Evolutionary conservation across 495 filamentous ascomycete genomes (phyloP), one percentile per base, ranked within the genome.

Genomic region (Cetradonia linearis): DNA sequence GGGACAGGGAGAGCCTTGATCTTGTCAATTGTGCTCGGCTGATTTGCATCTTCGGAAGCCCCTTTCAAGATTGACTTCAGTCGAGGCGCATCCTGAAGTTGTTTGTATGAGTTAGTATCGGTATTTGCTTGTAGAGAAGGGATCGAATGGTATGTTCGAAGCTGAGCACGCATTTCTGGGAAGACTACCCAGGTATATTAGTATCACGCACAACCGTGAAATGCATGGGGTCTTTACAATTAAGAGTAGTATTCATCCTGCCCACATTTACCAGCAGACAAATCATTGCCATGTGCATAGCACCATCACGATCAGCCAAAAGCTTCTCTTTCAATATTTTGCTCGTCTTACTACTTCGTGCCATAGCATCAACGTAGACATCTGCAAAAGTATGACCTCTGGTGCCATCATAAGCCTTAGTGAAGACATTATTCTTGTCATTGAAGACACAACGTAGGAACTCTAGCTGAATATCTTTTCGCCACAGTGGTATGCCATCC

Each of bases 271-370:
- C 93, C 68, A 98, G 75, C 67, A 98, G 74, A 76, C 93, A 98
- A 60, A 98, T 90, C 93, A 98, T 98, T 10, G 93, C 93, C 94
- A 98, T 98, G 68, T 87, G 89, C 70, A 95, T 87, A 33, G 94
- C 93, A 47, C 89, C 90, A 59, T 87, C 83, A 66, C 89, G 86
- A 70, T 97, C 93, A 67, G 83, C 92, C 67, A 96, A 83, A 65
- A 98, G 81, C 77, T 98, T 98, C 66, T 98, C 93, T 69, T 94
- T 88, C 55, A 98, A 78, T 61, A 98, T 94, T 73, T 97, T 96
- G 74, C 93, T 97, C 33, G 91, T 96, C 77, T 98, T 98, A 79
- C 89, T 96, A 72, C 93, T 98, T 73, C 89, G 80, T 8, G 94
- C 91, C 93, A 98, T 98, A 46, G 92, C 89, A 72, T 97, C 91